Base-by-base conservation (phyloP, 2,329 filamentous ascomycete species). In the Claviceps fusiformis region DNA sequence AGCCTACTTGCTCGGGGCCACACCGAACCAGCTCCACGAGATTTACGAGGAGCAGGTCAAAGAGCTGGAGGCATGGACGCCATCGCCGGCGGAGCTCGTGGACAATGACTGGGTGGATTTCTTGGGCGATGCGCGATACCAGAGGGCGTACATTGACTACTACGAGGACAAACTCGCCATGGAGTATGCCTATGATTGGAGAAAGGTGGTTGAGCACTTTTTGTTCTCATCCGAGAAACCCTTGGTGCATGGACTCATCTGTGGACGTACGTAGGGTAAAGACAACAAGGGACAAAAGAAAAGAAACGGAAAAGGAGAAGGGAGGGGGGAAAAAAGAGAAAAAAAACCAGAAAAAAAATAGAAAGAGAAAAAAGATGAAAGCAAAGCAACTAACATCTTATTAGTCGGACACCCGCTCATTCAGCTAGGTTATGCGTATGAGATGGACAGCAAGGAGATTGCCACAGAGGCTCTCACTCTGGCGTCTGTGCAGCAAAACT, bases 401-500 rank as follows among this genome's bases (percentile, higher is more conserved):
- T 4, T 60, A 92, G 87, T 95, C 58, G 92, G 86, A 19, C 89
- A 96, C 63, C 88, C 92, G 1, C 75, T 97, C n/a, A 93, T 97
- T 56, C 93, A 97, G 64, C 78, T 98, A 2, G 91, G 83, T n/a
- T 96, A 95, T 66, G 93, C 90, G 10, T 92, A 86, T 65, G 92
- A 98, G 72, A 77, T 97, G 62, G 81, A 87, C 58, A 93, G 81
- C 62, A 86, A 85, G 56, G 92, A 95, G 60, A 68, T 97, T 24
- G 91, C 85, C 50, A 93, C 95, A 70, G 93, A 98, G 73, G 87
- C 90, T 0, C 77, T 98, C 0, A 83, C 81, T 0, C 75, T 95
- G 58, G 75, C 83, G 0, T 74, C 78, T 9, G 71, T 74, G 1
- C 73, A 80, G 62, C 80, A 85, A 68, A 73, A 79, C 65, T 80